These are phyloP conservation scores for Mallotus repandus DNA, from an alignment of 441 rosid species.

Conservation along the genomic window DNA sequence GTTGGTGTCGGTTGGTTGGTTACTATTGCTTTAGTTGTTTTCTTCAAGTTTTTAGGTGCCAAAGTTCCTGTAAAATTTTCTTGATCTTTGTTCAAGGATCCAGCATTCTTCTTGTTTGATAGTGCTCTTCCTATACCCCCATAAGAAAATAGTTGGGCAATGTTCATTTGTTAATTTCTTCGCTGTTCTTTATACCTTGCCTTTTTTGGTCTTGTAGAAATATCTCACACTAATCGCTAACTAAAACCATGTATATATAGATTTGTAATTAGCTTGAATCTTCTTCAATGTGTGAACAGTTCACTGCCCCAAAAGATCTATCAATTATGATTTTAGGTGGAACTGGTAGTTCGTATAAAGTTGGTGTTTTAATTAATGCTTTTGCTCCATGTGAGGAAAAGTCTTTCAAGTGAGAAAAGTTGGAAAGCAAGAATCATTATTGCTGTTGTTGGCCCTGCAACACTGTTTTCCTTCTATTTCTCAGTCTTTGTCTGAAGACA, in stretches of 20 bases:
- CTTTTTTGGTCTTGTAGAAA: too few relatives aligned
- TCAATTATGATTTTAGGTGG: not conserved
- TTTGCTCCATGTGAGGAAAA: constrained; percentile 17
- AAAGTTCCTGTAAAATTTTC: not conserved
- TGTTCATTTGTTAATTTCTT: too few relatives aligned
- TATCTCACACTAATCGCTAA: too few relatives aligned
- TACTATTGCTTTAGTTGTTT: not conserved
- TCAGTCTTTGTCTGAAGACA: not conserved
- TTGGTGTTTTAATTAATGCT: constrained; percentile 4
- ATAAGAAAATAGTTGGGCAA: too few relatives aligned
- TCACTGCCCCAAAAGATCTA: not conserved
- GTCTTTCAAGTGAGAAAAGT: constrained; percentile 13
- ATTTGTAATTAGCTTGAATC: too few relatives aligned
- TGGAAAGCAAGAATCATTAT: constrained; percentile 8
- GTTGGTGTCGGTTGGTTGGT: not conserved
- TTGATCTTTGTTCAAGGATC: too few relatives aligned
- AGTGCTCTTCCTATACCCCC: too few relatives aligned
- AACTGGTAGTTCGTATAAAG: not conserved
- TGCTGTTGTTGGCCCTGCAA: constrained; percentile 10
- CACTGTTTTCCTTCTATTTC: constrained; percentile 8
- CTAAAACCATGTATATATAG: not conserved
- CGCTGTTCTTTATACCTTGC: too few relatives aligned
- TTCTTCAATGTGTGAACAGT: not conserved
- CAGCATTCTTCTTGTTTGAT: too few relatives aligned
- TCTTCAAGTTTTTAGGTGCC: not conserved